Evolutionary conservation across 73 alveolate genomes (phyloP).

Genomic region (Tetrahymena thermophila): DNA sequence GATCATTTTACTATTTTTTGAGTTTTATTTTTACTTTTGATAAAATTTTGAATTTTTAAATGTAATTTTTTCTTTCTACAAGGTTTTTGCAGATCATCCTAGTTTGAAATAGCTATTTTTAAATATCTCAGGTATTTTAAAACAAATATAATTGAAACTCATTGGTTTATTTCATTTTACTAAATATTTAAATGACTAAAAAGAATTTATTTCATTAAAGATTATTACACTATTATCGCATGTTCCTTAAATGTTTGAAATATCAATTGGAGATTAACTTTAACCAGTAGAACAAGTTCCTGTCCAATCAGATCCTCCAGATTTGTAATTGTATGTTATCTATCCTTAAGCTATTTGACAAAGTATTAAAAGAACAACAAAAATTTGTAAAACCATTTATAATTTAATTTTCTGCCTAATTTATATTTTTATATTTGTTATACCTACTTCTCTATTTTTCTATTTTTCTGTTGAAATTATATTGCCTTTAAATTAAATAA

Average conservation of each 20-base stretch:
- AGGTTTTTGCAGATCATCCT: too few species aligned
- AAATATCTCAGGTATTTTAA: too few species aligned
- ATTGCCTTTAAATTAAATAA: not conserved
- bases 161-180: too few species aligned
- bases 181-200: too few species aligned
- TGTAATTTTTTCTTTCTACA: too few species aligned
- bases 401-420: not conserved
- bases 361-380: not conserved
- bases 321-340: not conserved
- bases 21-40: too few species aligned
- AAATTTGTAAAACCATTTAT: not conserved
- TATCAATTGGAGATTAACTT: slow-evolving; percentile 11
- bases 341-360: not conserved
- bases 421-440: not conserved
- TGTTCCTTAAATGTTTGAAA: slow-evolving; percentile 28
- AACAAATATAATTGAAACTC: too few species aligned
- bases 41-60: too few species aligned
- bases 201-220: not conserved
- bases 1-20: too few species aligned
- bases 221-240: slow-evolving; percentile 31
- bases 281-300: slow-evolving; percentile 16
- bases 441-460: not conserved
- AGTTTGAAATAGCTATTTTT: too few species aligned
- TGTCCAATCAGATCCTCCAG: slow-evolving; percentile 6
- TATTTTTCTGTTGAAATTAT: not conserved